phyloP scores from a whole-genome alignment of 495 filamentous ascomycete genomes.

The Acidiella bohemica region DNA sequence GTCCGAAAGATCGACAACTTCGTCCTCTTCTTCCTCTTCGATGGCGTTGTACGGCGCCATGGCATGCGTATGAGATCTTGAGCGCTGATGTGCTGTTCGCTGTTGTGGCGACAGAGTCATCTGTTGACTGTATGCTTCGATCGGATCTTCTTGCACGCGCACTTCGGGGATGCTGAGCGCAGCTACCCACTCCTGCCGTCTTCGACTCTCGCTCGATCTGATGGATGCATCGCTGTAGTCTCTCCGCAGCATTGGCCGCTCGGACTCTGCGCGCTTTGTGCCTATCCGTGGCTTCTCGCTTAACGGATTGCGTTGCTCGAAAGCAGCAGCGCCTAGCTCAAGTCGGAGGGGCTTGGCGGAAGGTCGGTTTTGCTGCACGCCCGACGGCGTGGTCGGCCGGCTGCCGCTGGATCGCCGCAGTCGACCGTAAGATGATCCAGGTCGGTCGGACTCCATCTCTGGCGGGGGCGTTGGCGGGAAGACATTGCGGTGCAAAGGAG shows the following conservation, averaged over 20 bases:
- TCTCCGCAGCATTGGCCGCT: slow-evolving; percentile 23
- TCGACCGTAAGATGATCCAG: slow-evolving; percentile 9
- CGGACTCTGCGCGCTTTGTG: slow-evolving; percentile 26
- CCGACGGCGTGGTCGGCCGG: slow-evolving; percentile 10
- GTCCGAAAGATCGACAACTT: slow-evolving; percentile 44
- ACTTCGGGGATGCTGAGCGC: slow-evolving; percentile 9
- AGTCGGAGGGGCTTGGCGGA: slow-evolving; percentile 27
- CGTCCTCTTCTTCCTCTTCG: slow-evolving; percentile 58
- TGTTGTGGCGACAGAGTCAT: slow-evolving; percentile 1
- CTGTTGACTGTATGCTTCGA: slow-evolving; percentile 9
- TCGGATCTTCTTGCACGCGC: slow-evolving; percentile 11
- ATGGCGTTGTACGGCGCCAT: not conserved
- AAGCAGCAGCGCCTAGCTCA: slow-evolving; percentile 29
- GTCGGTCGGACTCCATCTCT: slow-evolving; percentile 62
- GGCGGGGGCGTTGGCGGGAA: slow-evolving; percentile 96
- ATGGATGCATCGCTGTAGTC: slow-evolving; percentile 6
- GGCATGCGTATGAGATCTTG: slow-evolving; percentile 10
- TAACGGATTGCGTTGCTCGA: slow-evolving; percentile 21
- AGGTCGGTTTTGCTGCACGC: slow-evolving; percentile 24
- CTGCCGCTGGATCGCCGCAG: slow-evolving; percentile 12
- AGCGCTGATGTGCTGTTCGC: slow-evolving; percentile 2
- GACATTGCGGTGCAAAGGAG: slow-evolving; percentile 69
- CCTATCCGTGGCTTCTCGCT: slow-evolving; percentile 22
- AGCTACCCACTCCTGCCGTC: too few relatives aligned
- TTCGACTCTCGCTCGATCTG: slow-evolving; percentile 18